Evolutionary conservation across 768 basidiomycete species (phyloP).

Genomic region (Pleurotus ostreatus): DNA sequence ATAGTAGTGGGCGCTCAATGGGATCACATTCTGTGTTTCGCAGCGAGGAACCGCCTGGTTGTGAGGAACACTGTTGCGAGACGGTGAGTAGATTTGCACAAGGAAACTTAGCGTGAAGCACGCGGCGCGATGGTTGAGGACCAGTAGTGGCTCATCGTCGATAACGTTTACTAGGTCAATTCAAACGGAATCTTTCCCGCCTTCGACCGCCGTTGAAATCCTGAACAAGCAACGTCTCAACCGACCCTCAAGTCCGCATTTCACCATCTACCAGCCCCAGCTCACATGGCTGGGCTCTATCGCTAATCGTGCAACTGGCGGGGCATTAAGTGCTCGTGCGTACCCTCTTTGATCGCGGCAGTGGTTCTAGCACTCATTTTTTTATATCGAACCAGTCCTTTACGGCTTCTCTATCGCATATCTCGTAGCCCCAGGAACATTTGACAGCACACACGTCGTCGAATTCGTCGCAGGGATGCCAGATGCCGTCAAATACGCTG

Average conservation of each 20-base stretch:
- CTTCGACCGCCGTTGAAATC: constrained; percentile 54
- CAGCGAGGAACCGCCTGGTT: constrained; percentile 40
- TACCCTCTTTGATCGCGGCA: constrained; percentile 14
- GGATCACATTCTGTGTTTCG: neutral
- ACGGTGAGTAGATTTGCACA: constrained; percentile 30
- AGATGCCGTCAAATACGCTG: constrained; percentile 67
- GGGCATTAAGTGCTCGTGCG: constrained; percentile 72
- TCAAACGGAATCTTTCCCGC: constrained; percentile 62
- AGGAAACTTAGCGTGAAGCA: neutral
- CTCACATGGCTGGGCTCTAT: constrained; percentile 89
- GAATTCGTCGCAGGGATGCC: constrained; percentile 70
- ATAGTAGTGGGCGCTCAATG: neutral
- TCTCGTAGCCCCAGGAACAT: constrained; percentile 74
- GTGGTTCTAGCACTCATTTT: neutral
- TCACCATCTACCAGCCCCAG: constrained; percentile 96
- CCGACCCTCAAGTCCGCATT: constrained; percentile 92
- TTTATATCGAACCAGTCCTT: constrained; percentile 50
- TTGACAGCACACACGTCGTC: constrained; percentile 77
- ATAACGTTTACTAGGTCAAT: constrained; percentile 35
- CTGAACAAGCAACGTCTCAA: constrained; percentile 84
- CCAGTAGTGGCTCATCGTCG: neutral
- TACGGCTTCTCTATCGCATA: constrained; percentile 88
- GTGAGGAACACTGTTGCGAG: constrained; percentile 34
- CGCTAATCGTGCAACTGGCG: constrained; percentile 83
- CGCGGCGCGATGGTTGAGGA: neutral